Conservation (phyloP, 2,329 filamentous ascomycete species). For the Colletotrichum higginsianum region DNA sequence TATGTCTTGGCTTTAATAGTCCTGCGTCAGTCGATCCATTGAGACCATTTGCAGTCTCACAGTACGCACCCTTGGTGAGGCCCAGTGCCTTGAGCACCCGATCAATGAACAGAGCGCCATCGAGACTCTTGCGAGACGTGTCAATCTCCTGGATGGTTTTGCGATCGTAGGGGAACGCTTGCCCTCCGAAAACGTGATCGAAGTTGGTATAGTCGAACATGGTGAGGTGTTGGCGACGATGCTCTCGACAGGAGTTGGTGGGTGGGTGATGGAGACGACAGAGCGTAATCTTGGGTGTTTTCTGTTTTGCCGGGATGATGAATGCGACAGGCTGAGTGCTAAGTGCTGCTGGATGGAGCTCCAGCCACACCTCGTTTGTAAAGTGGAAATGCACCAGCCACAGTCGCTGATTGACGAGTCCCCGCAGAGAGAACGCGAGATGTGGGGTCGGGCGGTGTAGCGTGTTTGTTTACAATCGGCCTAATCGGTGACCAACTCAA, state of each 20-base stretch:
- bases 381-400: slow-evolving; percentile 10
- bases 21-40: slow-evolving; percentile 1
- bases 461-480: slow-evolving; percentile 44
- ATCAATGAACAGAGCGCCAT: slow-evolving; percentile 84
- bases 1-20: slow-evolving; percentile 72
- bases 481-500: slow-evolving; percentile 42
- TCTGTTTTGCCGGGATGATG: neutral
- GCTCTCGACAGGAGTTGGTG: neutral
- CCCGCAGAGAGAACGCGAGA: neutral
- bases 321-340: neutral
- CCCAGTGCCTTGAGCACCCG: slow-evolving; percentile 80
- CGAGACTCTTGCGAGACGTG: slow-evolving; percentile 75
- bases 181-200: slow-evolving; percentile 76
- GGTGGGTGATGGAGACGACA: too few species aligned
- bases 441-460: slow-evolving; percentile 30
- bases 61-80: slow-evolving; percentile 74
- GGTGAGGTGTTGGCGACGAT: slow-evolving; percentile 27
- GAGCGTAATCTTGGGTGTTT: too few species aligned
- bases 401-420: slow-evolving; percentile 32
- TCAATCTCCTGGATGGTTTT: slow-evolving; percentile 75
- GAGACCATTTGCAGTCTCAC: neutral
- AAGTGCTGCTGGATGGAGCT: neutral
- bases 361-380: slow-evolving; percentile 22
- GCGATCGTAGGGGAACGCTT: slow-evolving; percentile 74
- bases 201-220: slow-evolving; percentile 79